phyloP scores from a whole-genome alignment of 2,329 filamentous ascomycete species.

The Bipolaris zeicola region DNA sequence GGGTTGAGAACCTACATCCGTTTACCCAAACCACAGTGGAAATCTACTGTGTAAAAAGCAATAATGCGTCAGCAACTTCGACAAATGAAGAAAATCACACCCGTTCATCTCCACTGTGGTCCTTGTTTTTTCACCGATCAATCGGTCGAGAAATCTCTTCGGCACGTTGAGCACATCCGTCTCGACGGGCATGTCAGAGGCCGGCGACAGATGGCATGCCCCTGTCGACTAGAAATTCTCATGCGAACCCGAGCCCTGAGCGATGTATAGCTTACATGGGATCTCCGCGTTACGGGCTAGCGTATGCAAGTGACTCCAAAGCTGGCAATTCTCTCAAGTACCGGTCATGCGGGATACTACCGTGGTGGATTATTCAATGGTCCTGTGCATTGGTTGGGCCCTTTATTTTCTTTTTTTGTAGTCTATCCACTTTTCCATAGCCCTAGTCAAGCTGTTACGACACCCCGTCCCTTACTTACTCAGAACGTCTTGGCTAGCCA shows the following conservation, averaged over 20 bases:
- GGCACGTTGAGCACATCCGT: not conserved
- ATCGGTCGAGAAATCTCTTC: not conserved
- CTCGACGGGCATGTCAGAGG: not conserved
- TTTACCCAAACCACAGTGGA: not conserved
- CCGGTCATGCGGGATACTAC: conserved; percentile 7
- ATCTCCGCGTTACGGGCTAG: conserved; percentile 6
- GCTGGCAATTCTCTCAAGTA: conserved; percentile 3
- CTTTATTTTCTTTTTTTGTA: conserved; percentile 5
- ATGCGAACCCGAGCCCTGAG: conserved; percentile 1
- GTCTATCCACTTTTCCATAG: conserved; percentile 2
- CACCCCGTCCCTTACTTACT: conserved; percentile 6
- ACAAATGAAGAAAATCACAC: not conserved
- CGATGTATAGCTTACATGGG: not conserved
- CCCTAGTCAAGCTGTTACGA: conserved; percentile 10
- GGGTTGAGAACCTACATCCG: not conserved
- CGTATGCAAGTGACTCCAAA: conserved; percentile 10
- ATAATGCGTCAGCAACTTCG: not conserved
- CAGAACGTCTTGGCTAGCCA: conserved; percentile 1
- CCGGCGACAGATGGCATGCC: not conserved
- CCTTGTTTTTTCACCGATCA: not conserved
- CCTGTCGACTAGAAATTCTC: not conserved
- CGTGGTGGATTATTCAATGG: not conserved
- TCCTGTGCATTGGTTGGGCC: conserved; percentile 1
- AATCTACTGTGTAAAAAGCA: not conserved
- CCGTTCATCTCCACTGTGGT: not conserved